Conservation (phyloP, 2,329 filamentous ascomycete species). For the Diplodia mutila region DNA sequence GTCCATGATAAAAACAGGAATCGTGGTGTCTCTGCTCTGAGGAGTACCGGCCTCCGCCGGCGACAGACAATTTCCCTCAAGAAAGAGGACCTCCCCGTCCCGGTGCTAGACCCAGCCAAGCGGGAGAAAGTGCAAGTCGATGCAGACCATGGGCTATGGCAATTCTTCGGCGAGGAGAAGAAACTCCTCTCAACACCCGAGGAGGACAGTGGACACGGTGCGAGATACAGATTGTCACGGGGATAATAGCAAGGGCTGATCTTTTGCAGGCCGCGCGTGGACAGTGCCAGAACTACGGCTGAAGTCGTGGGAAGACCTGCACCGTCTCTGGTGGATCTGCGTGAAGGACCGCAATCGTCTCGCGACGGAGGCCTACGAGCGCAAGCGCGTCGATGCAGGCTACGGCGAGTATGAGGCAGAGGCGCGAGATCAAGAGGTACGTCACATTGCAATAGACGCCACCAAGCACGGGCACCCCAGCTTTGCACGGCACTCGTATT, state of each 20-base stretch:
- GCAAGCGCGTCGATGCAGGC: constrained; percentile 67
- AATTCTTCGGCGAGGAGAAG: constrained; percentile 78
- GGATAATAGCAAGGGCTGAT: constrained; percentile 1
- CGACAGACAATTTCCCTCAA: constrained; percentile 75
- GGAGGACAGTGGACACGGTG: constrained; percentile 71
- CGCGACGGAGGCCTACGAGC: constrained; percentile 74
- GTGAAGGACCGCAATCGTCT: constrained; percentile 88
- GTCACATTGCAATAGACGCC: constrained; percentile 34
- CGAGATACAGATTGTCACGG: constrained; percentile 28
- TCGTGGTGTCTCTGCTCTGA: constrained; percentile 81
- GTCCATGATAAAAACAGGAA: constrained; percentile 65
- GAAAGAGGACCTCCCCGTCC: constrained; percentile 72
- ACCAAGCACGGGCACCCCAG: not conserved
- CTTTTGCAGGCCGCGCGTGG: constrained; percentile 71
- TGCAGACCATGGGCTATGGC: constrained; percentile 81
- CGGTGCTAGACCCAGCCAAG: constrained; percentile 63
- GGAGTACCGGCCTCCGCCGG: constrained; percentile 68
- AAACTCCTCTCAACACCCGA: constrained; percentile 72
- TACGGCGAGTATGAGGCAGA: constrained; percentile 73
- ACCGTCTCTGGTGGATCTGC: constrained; percentile 93
- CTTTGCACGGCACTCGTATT: constrained; percentile 7
- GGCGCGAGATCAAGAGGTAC: constrained; percentile 68
- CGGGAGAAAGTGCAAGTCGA: constrained; percentile 56
- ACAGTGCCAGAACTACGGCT: constrained; percentile 79
- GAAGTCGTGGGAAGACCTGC: constrained; percentile 93